Evolutionary conservation across 805 yeast species (phyloP).

Genomic region (Yarrowia alimentaria): DNA sequence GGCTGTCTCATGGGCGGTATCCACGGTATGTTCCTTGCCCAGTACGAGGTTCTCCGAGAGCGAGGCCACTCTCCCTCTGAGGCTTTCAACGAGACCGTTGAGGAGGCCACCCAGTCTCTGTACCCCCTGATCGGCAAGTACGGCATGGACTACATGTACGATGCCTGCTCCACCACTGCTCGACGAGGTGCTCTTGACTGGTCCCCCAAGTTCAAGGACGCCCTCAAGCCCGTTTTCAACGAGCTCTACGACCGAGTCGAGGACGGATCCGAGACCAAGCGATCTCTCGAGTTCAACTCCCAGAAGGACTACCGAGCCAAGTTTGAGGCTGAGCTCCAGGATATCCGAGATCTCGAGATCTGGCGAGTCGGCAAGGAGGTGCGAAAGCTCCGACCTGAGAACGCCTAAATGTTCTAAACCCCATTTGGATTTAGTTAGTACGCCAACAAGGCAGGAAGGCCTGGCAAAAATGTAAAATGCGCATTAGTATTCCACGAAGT

Average conservation of each 20-base stretch:
- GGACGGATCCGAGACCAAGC: slow-evolving; percentile 96
- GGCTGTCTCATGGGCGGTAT: slow-evolving; percentile 99
- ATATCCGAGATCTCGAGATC: slow-evolving; percentile 97
- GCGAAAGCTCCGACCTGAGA: slow-evolving; percentile 99
- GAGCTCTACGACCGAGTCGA: slow-evolving; percentile 92
- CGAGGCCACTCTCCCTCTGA: slow-evolving; percentile 99
- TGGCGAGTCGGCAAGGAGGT: slow-evolving; percentile 99
- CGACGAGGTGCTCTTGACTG: slow-evolving; percentile 99
- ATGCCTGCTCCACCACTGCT: slow-evolving; percentile 99
- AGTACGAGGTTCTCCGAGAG: slow-evolving; percentile 99
- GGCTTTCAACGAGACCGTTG: slow-evolving; percentile 99
- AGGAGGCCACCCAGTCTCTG: slow-evolving; percentile 99
- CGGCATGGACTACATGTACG: slow-evolving; percentile 99
- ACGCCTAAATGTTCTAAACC: slow-evolving; percentile 54
- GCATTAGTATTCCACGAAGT: slow-evolving; percentile 26
- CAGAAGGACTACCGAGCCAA: slow-evolving; percentile 96
- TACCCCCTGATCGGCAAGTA: slow-evolving; percentile 98
- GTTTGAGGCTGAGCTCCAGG: slow-evolving; percentile 88
- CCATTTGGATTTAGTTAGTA: neutral
- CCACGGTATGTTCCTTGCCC: slow-evolving; percentile 99
- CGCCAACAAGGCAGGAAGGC: too few relatives aligned
- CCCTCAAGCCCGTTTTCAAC: slow-evolving; percentile 97
- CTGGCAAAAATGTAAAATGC: too few relatives aligned
- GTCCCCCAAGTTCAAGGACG: slow-evolving; percentile 99
- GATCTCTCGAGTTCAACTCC: slow-evolving; percentile 98